These are phyloP conservation scores for Penicillium digitatum DNA, from an alignment of 2,329 filamentous ascomycete species.

Conservation along the genomic window DNA sequence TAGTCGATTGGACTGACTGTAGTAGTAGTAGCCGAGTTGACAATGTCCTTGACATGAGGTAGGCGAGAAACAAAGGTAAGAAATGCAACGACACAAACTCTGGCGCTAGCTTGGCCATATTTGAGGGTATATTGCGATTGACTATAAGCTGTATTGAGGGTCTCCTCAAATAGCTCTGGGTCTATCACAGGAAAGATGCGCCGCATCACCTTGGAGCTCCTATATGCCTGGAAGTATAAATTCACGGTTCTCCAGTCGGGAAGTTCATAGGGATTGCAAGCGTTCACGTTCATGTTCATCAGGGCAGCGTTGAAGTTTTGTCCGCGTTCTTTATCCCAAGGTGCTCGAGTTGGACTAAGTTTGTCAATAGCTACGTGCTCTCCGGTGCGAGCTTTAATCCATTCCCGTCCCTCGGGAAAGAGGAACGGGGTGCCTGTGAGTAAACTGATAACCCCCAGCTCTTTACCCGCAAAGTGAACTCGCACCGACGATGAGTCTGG, in stretches of 20 bases:
- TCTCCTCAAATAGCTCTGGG: conserved; percentile 45
- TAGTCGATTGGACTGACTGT: conserved; percentile 35
- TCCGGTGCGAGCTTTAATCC: conserved; percentile 49
- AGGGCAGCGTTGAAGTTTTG: conserved; percentile 20
- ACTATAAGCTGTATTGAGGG: conserved; percentile 46
- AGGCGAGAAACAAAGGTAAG: conserved; percentile 37
- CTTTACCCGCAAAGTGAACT: conserved; percentile 48
- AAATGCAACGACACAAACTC: conserved; percentile 51
- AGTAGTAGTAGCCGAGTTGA: neutral
- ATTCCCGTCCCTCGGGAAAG: conserved; percentile 46
- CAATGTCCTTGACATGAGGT: conserved; percentile 11
- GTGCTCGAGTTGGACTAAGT: conserved; percentile 25
- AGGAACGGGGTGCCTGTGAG: conserved; percentile 51
- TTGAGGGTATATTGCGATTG: conserved; percentile 13
- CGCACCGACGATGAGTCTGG: conserved; percentile 33
- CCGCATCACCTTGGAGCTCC: conserved; percentile 35
- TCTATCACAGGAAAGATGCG: conserved; percentile 52
- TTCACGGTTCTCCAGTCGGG: conserved; percentile 36
- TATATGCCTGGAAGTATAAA: conserved; percentile 32
- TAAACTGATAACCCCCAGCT: conserved; percentile 47
- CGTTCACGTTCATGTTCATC: conserved; percentile 19
- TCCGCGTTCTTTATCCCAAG: conserved; percentile 37
- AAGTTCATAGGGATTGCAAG: conserved; percentile 30
- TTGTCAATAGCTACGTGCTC: conserved; percentile 33
- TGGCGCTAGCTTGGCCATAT: conserved; percentile 36